Percentiles rank a stretch among this genome's conserved stretches.
Evolutionary conservation across 768 basidiomycete genomes (phyloP).

Genomic region (Holtermanniella nyarrowii): DNA sequence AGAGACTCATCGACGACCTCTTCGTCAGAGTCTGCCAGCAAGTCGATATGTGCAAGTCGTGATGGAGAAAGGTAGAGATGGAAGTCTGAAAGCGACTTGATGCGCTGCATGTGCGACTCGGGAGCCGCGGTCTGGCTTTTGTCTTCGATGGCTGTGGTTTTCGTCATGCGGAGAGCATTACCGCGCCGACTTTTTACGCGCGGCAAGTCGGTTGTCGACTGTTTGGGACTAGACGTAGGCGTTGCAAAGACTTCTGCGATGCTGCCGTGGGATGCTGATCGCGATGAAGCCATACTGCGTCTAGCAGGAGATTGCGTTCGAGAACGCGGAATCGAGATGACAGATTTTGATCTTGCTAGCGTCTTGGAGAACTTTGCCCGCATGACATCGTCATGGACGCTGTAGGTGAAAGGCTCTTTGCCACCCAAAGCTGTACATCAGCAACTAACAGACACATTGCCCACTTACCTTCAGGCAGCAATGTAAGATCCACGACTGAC

Average conservation of each 20-base stretch:
- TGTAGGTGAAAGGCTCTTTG: constrained; percentile 9
- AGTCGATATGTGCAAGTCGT: constrained; percentile 27
- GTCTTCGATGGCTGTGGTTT: background rate
- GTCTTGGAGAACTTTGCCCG: too few species aligned
- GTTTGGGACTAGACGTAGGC: background rate
- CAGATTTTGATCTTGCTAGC: too few species aligned
- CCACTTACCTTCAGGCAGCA: constrained; percentile 24
- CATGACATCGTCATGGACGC: constrained; percentile 14
- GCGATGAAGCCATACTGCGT: background rate
- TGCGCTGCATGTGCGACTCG: constrained; percentile 13
- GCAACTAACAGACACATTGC: background rate
- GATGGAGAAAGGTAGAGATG: constrained; percentile 38
- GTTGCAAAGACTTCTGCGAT: background rate
- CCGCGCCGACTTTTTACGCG: too few species aligned
- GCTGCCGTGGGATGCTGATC: background rate
- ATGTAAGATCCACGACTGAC: constrained; percentile 26
- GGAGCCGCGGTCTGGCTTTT: background rate
- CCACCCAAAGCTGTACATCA: constrained; percentile 20
- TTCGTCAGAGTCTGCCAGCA: constrained; percentile 26
- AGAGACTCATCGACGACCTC: background rate
- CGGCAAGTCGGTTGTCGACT: background rate
- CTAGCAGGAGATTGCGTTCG: too few species aligned
- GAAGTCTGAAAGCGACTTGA: constrained; percentile 35
- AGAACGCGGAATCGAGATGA: too few species aligned
- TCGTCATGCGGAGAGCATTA: constrained; percentile 12